Evolutionary conservation across 2,329 filamentous ascomycete species (phyloP).

Genomic region (Nemania serpens): DNA sequence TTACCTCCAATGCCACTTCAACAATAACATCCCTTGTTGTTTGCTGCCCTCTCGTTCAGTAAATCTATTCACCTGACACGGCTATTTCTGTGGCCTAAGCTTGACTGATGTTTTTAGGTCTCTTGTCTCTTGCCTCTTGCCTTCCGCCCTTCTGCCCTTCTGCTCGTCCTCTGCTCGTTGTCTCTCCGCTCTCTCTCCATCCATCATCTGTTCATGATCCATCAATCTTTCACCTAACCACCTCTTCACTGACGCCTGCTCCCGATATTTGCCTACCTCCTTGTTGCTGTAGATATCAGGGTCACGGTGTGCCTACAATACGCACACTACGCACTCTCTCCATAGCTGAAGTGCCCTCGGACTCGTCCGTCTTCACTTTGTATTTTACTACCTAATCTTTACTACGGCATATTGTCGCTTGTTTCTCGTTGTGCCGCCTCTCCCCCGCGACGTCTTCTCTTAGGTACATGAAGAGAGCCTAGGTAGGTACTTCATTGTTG

Average conservation of each 20-base stretch:
- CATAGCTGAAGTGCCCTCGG: not conserved
- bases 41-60: not conserved
- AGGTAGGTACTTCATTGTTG: not conserved
- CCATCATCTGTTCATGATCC: not conserved
- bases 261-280: not conserved
- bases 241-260: not conserved
- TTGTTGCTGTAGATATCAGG: not conserved
- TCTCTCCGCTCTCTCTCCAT: too few species aligned
- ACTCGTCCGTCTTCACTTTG: not conserved
- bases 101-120: not conserved
- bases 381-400: not conserved
- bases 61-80: not conserved
- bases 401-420: too few species aligned
- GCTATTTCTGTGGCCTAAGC: not conserved
- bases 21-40: not conserved
- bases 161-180: too few species aligned
- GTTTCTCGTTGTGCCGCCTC: slow-evolving; percentile 5
- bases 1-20: not conserved
- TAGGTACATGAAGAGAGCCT: not conserved
- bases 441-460: not conserved
- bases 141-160: too few species aligned
- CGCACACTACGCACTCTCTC: too few species aligned
- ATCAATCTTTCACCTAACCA: not conserved
- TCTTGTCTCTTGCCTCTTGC: too few species aligned
- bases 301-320: not conserved